Base-by-base conservation (phyloP, 495 filamentous ascomycete genomes). In the Penicillium dipodomyicola region DNA sequence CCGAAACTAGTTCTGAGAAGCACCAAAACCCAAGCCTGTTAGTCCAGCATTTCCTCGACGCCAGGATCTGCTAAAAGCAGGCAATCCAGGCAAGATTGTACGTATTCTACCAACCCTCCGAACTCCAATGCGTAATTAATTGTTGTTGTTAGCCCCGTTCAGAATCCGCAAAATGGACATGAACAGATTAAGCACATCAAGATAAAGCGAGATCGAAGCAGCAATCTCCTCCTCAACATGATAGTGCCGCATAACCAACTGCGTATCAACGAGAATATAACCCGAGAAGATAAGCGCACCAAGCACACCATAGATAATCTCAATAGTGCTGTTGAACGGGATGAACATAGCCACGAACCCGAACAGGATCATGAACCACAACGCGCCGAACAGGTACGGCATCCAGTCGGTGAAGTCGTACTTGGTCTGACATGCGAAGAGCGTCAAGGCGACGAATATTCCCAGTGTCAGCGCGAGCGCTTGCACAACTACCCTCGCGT, bases 211-310 rank as follows among this genome's bases (percentile, higher is more conserved):
- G 68, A 99, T 96, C 1, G 92, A 87, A 48, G 94, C 94, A 1
- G 92, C 92, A 69, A 99, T 97, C 81, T 99, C 94, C 82, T 99
- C 94, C 75, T 99, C 94, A 50, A 96, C 91, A 67, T 98, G 95
- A 65, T 96, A 92, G 69, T 94, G 90, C 58, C 91, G 84, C 83
- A 98, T 86, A 29, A 98, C 84, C 48, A 98, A 75, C 81, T 97
- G 93, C 2, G 94, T 98, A 69, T 98, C 94, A 19, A 97, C 91
- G 5, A 98, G 79, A 58, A 97, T 93, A 70, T 97, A 99, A 0
- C 80, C 93, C 33, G 84, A 89, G 80, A 99, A 99, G 58, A 99
- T 81, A 25, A 99, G 72, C 4, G 94, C 92, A 0, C 84, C 80
- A 12, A 92, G 67, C 2, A 86, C 88, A 40, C 89, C 87, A 66